Evolutionary conservation across 1,284 basidiomycete genomes (phyloP).

Genomic region (Ustanciosporium gigantosporum): DNA sequence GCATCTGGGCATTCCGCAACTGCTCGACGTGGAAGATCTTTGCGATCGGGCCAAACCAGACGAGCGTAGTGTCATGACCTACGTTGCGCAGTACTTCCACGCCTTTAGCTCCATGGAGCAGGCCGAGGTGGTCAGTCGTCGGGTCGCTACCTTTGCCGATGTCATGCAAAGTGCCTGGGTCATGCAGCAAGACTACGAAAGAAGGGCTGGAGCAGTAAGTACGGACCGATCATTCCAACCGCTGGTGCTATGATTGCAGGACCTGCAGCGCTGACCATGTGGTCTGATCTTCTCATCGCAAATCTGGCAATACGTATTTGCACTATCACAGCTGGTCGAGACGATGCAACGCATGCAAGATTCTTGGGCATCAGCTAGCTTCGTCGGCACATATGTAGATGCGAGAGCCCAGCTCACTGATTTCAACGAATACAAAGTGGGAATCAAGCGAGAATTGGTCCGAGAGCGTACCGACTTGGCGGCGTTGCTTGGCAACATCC

Average conservation of each 20-base stretch:
- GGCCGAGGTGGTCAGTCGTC: constrained; percentile 86
- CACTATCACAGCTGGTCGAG: constrained; percentile 45
- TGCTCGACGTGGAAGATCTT: constrained; percentile 95
- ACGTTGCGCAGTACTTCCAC: constrained; percentile 94
- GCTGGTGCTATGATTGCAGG: too few relatives aligned
- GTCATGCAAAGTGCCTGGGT: constrained; percentile 75
- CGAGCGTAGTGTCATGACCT: constrained; percentile 93
- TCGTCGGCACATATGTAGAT: constrained; percentile 68
- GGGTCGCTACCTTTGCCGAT: constrained; percentile 94
- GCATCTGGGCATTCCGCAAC: constrained; percentile 68
- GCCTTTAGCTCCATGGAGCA: constrained; percentile 97
- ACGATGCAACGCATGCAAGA: constrained; percentile 32
- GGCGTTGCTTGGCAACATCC: constrained; percentile 87
- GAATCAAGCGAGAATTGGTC: constrained; percentile 82
- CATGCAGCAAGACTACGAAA: constrained; percentile 88
- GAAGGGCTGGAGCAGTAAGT: constrained; percentile 74
- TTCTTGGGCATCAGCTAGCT: constrained; percentile 43
- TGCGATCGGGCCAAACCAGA: constrained; percentile 85
- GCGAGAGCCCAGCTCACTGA: constrained; percentile 75
- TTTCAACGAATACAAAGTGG: constrained; percentile 82
- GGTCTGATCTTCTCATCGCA: too few relatives aligned
- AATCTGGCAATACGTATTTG: too few relatives aligned
- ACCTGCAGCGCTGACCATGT: not conserved
- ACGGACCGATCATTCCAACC: not conserved
- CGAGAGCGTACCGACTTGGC: constrained; percentile 85